Conservation (phyloP, 2,329 filamentous ascomycete genomes). For the Colletotrichum sp. region DNA sequence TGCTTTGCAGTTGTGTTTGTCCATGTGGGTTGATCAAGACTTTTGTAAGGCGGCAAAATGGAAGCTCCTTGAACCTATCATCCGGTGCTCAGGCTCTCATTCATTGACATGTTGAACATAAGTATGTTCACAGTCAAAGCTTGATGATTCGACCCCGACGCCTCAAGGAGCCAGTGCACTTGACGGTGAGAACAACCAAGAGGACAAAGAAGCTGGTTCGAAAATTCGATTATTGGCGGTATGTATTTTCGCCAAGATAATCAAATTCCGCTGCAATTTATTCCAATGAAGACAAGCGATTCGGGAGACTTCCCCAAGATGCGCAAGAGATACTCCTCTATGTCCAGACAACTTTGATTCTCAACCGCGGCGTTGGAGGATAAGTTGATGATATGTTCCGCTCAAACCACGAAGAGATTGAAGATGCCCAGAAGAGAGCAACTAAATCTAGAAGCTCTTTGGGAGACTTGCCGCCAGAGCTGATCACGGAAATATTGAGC, state of each 20-base stretch:
- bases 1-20: not conserved
- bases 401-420: rapidly evolving
- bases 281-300: not conserved
- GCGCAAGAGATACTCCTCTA: not conserved
- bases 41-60: not conserved
- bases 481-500: not conserved
- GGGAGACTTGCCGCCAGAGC: not conserved
- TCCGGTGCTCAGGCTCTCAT: rapidly evolving
- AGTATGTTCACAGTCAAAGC: not conserved
- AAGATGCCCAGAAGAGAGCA: not conserved
- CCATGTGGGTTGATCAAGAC: not conserved
- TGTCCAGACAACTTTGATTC: not conserved
- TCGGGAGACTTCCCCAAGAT: rapidly evolving
- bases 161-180: not conserved
- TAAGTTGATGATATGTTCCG: rapidly evolving
- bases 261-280: rapidly evolving
- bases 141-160: not conserved
- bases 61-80: not conserved
- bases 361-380: not conserved
- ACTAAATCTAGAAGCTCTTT: rapidly evolving
- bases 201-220: not conserved
- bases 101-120: not conserved
- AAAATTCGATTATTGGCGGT: not conserved
- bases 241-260: rapidly evolving
- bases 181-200: not conserved